These are phyloP conservation scores for Oxyria digyna DNA, from an alignment of 148 eudicot species.

Conservation along the genomic window DNA sequence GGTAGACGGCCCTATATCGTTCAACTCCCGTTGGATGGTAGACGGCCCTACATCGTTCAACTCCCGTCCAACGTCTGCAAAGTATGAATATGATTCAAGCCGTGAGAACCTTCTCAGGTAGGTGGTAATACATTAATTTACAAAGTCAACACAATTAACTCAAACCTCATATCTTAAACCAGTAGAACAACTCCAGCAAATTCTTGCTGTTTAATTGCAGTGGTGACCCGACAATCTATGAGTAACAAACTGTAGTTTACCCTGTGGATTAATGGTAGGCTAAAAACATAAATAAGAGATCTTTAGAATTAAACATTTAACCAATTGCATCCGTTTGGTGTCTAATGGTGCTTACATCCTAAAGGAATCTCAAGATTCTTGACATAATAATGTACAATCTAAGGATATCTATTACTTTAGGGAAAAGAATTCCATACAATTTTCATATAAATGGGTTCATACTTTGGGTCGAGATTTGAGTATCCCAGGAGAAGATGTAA, in stretches of 20 bases:
- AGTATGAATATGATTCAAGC: too few relatives aligned
- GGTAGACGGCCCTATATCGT: too few relatives aligned
- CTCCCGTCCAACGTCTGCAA: too few relatives aligned
- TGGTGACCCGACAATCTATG: not conserved
- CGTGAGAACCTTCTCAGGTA: too few relatives aligned
- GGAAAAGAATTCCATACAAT: not conserved
- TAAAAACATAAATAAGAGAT: not conserved
- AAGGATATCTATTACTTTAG: not conserved
- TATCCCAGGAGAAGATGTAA: conserved; percentile 61
- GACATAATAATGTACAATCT: not conserved
- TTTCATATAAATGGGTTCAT: conserved; percentile 11
- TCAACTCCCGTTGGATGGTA: too few relatives aligned
- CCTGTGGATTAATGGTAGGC: not conserved
- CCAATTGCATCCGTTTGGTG: not conserved
- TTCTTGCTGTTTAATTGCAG: not conserved
- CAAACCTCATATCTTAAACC: too few relatives aligned
- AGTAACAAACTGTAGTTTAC: not conserved
- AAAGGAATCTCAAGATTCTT: not conserved
- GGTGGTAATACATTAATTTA: too few relatives aligned
- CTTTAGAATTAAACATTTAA: not conserved
- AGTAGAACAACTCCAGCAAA: too few relatives aligned
- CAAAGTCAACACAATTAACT: too few relatives aligned
- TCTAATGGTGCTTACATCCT: not conserved
- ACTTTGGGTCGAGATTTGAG: conserved; percentile 61
- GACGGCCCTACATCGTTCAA: too few relatives aligned